Percentiles rank a stretch among this genome's conserved stretches.
Conservation (phyloP, 805 yeast genomes). For the Yarrowia porcina region DNA sequence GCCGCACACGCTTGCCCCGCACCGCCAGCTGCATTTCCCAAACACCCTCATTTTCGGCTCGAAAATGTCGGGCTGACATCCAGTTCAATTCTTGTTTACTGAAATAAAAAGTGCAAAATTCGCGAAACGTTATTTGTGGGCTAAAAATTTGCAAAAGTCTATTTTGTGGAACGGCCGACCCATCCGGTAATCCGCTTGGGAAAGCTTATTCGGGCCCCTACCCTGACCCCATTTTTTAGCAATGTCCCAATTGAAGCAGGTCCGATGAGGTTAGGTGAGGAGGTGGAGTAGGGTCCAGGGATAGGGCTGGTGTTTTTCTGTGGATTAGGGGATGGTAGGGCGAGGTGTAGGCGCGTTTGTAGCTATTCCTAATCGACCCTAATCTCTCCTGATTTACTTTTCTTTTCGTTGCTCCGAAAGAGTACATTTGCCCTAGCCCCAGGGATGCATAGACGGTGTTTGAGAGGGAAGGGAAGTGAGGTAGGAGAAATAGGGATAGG, state of each 20-base stretch:
- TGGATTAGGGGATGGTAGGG: too few relatives aligned
- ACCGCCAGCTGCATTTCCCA: neutral
- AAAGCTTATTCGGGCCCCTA: neutral
- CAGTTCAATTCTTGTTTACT: slow-evolving; percentile 21
- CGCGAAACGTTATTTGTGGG: neutral
- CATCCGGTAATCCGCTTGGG: neutral
- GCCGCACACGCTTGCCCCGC: too few relatives aligned
- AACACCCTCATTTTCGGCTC: neutral
- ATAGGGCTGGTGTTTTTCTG: too few relatives aligned
- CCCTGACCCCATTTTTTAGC: slow-evolving; percentile 4
- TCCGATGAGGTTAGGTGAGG: slow-evolving; percentile 21
- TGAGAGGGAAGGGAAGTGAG: neutral
- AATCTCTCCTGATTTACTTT: neutral
- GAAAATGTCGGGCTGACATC: neutral
- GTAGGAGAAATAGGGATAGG: too few relatives aligned
- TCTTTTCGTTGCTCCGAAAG: slow-evolving; percentile 12
- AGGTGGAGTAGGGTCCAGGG: too few relatives aligned
- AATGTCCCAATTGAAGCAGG: slow-evolving; percentile 11
- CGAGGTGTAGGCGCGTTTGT: too few relatives aligned
- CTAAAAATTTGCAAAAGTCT: neutral
- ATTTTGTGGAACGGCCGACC: neutral
- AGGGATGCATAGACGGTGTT: neutral
- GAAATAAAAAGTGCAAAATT: neutral
- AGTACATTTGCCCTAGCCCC: neutral
- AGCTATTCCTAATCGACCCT: too few relatives aligned